Evolutionary conservation across 768 basidiomycete species (phyloP).

Genomic region (Kwoniella mangroviensis): DNA sequence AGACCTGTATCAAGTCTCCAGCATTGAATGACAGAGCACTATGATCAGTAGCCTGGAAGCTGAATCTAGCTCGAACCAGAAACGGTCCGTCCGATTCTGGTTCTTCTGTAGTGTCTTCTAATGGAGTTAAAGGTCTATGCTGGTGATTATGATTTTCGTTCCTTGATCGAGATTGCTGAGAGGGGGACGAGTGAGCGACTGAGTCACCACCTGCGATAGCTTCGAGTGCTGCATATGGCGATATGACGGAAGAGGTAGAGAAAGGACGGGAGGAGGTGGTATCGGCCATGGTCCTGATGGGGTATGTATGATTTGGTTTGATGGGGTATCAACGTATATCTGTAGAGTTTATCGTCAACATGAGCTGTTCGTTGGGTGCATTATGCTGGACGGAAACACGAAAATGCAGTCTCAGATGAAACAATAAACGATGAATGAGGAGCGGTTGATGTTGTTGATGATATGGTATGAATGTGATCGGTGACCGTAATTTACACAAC

Average conservation of each 20-base stretch:
- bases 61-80: slow-evolving; percentile 86
- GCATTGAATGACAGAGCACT: slow-evolving; percentile 85
- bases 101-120: slow-evolving; percentile 6
- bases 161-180: neutral
- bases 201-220: slow-evolving; percentile 13
- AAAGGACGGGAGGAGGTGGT: slow-evolving; percentile 18
- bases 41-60: slow-evolving; percentile 75
- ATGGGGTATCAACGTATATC: neutral
- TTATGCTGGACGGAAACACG: neutral
- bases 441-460: no score
- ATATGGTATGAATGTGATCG: no score
- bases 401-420: no score
- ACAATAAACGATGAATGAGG: no score
- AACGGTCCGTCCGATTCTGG: slow-evolving; percentile 61
- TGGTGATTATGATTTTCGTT: neutral
- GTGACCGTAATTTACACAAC: no score
- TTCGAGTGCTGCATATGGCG: slow-evolving; percentile 27
- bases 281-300: slow-evolving; percentile 15
- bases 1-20: slow-evolving; percentile 90
- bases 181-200: neutral
- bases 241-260: slow-evolving; percentile 25
- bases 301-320: neutral
- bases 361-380: neutral
- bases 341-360: neutral
- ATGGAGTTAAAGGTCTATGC: neutral